These are phyloP conservation scores for Cladosporium velox DNA, from an alignment of 2,329 filamentous ascomycete genomes.

Conservation along the genomic window DNA sequence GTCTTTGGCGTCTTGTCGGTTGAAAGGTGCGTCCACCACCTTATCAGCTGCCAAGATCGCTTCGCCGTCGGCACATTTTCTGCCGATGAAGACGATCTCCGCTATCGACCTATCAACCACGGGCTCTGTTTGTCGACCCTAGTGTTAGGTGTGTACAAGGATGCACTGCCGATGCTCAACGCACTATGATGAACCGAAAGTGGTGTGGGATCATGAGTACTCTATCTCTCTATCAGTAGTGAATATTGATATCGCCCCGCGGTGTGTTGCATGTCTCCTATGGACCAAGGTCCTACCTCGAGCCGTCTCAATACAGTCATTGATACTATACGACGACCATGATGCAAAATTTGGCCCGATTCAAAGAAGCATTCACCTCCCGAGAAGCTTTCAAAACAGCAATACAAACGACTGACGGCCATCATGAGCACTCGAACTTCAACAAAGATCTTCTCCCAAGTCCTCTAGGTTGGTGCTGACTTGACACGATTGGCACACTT, in stretches of 20 bases:
- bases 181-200: background rate
- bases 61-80: background rate
- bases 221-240: background rate
- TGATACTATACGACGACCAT: background rate
- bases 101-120: background rate
- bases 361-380: background rate
- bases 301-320: background rate
- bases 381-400: background rate
- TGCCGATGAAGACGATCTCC: background rate
- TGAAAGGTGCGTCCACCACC: background rate
- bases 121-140: background rate
- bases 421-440: background rate
- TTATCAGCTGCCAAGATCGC: background rate
- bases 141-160: background rate
- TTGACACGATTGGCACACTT: no score
- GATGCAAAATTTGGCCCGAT: background rate
- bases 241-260: background rate
- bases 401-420: background rate
- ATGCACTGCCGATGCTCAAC: background rate
- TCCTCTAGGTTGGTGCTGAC: background rate
- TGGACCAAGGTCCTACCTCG: background rate
- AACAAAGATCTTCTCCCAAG: slow-evolving; percentile 15
- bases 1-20: background rate
- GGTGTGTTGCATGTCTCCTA: background rate
- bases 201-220: background rate